Conservation (phyloP, 2,329 filamentous ascomycete species). For the Aphanoascus verrucosus region DNA sequence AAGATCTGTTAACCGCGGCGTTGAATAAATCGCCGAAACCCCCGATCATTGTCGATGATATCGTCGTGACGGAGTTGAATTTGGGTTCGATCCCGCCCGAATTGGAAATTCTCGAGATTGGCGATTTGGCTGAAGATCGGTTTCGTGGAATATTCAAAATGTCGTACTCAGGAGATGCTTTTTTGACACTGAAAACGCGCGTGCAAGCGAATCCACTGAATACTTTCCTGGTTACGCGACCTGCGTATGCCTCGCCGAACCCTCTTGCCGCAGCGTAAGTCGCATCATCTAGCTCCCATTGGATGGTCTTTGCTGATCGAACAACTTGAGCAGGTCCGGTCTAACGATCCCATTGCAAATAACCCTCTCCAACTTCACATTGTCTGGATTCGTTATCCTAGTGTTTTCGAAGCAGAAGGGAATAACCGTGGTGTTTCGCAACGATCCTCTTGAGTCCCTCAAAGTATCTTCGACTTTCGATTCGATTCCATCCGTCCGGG, state of each 20-base stretch:
- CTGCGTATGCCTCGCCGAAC: constrained; percentile 82
- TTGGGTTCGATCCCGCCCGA: constrained; percentile 89
- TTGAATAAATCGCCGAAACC: constrained; percentile 97
- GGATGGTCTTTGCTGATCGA: constrained; percentile 9
- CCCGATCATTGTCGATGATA: constrained; percentile 98
- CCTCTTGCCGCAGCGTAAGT: constrained; percentile 69
- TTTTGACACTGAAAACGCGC: constrained; percentile 84
- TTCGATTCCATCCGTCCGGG: constrained; percentile 94
- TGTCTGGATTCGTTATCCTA: constrained; percentile 93
- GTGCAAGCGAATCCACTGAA: constrained; percentile 97
- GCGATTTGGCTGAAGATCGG: constrained; percentile 89
- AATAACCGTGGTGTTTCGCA: constrained; percentile 89
- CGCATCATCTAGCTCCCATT: not conserved
- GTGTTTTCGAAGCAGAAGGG: constrained; percentile 98
- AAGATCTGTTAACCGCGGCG: constrained; percentile 86
- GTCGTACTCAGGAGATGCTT: constrained; percentile 93
- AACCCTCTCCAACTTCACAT: constrained; percentile 85
- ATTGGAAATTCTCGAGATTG: constrained; percentile 93
- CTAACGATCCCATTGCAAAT: constrained; percentile 97
- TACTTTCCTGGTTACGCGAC: constrained; percentile 85
- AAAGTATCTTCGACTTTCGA: constrained; percentile 99
- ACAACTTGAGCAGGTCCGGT: constrained; percentile 46
- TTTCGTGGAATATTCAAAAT: constrained; percentile 99
- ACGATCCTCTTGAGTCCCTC: constrained; percentile 93
- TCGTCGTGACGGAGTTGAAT: constrained; percentile 95